phyloP scores from a whole-genome alignment of 805 yeast species.

The Lachancea lanzarotensis region DNA sequence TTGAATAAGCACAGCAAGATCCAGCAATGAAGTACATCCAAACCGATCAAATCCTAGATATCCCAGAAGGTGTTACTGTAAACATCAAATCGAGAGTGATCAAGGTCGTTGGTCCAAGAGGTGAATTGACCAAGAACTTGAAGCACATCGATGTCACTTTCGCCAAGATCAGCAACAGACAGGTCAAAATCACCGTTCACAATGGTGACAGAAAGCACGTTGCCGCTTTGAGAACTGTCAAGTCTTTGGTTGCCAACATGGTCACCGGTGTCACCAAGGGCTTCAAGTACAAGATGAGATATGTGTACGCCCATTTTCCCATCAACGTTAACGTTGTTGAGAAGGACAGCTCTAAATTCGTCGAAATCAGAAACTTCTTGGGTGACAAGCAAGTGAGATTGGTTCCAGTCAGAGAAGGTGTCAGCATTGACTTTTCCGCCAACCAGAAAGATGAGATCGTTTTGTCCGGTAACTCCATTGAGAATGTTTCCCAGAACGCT shows the following conservation, averaged over 20 bases:
- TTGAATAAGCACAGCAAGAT: not conserved
- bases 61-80: constrained; percentile 92
- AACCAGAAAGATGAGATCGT: constrained; percentile 91
- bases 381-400: constrained; percentile 98
- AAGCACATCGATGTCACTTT: constrained; percentile 96
- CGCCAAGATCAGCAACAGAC: constrained; percentile 63
- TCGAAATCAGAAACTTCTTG: constrained; percentile 98
- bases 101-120: constrained; percentile 97
- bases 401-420: constrained; percentile 85
- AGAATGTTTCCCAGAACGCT: constrained; percentile 96
- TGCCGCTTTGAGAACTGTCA: constrained; percentile 98
- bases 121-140: constrained; percentile 82
- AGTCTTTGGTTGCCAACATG: constrained; percentile 89
- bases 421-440: constrained; percentile 71
- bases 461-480: constrained; percentile 91
- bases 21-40: constrained; percentile 68
- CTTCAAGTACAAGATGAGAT: constrained; percentile 99
- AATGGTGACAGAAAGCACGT: constrained; percentile 99
- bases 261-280: constrained; percentile 99
- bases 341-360: constrained; percentile 61
- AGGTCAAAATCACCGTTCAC: constrained; percentile 86
- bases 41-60: constrained; percentile 73
- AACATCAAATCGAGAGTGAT: constrained; percentile 85
- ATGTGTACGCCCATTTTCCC: constrained; percentile 99
- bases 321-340: constrained; percentile 92